Conservation (phyloP, 345 rosid genomes). For the Rhodamnia rubescens region DNA sequence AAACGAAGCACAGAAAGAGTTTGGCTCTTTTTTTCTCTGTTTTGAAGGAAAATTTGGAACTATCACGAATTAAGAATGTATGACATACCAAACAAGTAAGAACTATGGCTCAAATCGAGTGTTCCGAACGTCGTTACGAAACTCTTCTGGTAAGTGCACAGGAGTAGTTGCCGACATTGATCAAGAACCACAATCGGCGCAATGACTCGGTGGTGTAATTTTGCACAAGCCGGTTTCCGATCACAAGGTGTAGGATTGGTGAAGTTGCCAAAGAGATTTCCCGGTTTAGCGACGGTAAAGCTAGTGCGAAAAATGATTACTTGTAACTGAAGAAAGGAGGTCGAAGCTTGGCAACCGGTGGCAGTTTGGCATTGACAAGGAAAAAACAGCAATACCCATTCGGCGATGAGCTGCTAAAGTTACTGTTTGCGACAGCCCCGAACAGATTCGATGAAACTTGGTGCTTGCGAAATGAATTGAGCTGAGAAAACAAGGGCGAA, state of each 20-base stretch:
- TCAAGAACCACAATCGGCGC: too few species aligned
- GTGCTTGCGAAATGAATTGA: too few species aligned
- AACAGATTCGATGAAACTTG: neutral
- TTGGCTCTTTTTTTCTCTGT: too few species aligned
- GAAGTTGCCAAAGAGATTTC: fast-evolving
- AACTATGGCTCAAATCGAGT: neutral
- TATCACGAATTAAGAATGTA: too few species aligned
- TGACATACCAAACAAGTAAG: too few species aligned
- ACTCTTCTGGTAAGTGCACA: too few species aligned
- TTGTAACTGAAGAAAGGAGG: neutral
- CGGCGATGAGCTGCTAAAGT: neutral
- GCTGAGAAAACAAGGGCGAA: too few species aligned
- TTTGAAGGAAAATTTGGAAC: too few species aligned
- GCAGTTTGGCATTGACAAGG: neutral
- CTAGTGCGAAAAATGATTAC: fast-evolving
- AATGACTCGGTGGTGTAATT: neutral
- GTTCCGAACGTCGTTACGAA: fast-evolving
- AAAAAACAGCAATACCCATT: neutral
- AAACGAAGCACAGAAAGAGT: too few species aligned
- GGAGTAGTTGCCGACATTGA: too few species aligned
- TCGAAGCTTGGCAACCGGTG: neutral
- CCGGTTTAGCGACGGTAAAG: fast-evolving
- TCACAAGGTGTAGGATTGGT: neutral
- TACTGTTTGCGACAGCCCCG: neutral
- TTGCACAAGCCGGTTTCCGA: fast-evolving